Percentiles rank a stretch among this genome's conserved stretches.
Evolutionary conservation across 1,284 basidiomycete species (phyloP).

Genomic region (Hemileia vastatrix): DNA sequence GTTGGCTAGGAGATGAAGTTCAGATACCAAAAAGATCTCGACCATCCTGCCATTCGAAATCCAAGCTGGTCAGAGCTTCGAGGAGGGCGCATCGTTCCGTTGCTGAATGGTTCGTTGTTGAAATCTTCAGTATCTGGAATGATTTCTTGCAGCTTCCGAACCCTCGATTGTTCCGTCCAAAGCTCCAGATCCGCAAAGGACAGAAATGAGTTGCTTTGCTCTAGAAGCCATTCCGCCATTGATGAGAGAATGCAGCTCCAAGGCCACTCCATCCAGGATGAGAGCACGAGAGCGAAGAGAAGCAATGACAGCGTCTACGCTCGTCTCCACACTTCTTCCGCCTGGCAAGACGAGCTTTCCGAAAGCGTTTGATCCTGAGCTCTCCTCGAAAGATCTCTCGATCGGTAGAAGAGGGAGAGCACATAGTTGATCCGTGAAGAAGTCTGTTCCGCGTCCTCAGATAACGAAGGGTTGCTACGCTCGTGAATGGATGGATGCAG

Average conservation of each 20-base stretch:
- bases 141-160: too few species aligned
- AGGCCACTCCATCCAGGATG: slow-evolving; percentile 71
- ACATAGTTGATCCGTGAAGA: slow-evolving; percentile 72
- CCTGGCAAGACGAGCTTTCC: slow-evolving; percentile 65
- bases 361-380: slow-evolving; percentile 47
- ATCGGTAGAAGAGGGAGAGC: slow-evolving; percentile 51
- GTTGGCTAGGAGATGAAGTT: slow-evolving; percentile 54
- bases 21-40: slow-evolving; percentile 54
- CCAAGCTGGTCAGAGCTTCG: slow-evolving; percentile 72
- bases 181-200: slow-evolving; percentile 52
- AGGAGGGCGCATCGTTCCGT: slow-evolving; percentile 72
- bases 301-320: slow-evolving; percentile 61
- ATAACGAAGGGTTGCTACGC: slow-evolving; percentile 71
- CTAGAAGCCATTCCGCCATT: slow-evolving; percentile 55
- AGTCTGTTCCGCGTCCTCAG: slow-evolving; percentile 77
- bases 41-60: slow-evolving; percentile 80
- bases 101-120: slow-evolving; percentile 46
- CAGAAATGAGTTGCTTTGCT: slow-evolving; percentile 60
- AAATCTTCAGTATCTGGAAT: slow-evolving; percentile 53
- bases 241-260: slow-evolving; percentile 78
- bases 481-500: slow-evolving; percentile 72
- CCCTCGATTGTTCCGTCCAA: slow-evolving; percentile 46
- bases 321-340: slow-evolving; percentile 59
- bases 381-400: slow-evolving; percentile 24
- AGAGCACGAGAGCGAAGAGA: slow-evolving; percentile 74